Percentiles rank a stretch among this genome's conserved stretches.
Evolutionary conservation across 208 protist genomes (phyloP).

Genomic region (Leptomonas seymouri): DNA sequence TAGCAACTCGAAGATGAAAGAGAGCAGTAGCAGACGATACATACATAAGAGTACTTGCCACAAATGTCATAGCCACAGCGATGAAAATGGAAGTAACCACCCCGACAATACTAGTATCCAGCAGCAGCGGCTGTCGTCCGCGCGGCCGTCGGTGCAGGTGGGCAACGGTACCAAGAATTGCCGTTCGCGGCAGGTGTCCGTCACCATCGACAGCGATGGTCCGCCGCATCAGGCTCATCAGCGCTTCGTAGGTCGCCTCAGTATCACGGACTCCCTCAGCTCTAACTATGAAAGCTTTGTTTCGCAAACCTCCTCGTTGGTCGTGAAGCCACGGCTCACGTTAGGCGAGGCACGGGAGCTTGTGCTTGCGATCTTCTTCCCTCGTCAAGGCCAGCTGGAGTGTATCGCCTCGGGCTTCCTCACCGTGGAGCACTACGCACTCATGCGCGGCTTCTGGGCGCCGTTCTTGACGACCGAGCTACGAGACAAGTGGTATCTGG

Average conservation of each 20-base stretch:
- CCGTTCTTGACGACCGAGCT: slow-evolving; percentile 34
- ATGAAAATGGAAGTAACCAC: neutral
- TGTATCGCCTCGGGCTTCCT: slow-evolving; percentile 42
- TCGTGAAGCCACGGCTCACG: slow-evolving; percentile 21
- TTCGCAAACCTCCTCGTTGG: neutral
- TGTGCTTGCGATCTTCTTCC: slow-evolving; percentile 41
- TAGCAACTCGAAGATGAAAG: neutral
- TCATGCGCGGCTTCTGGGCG: slow-evolving; percentile 32
- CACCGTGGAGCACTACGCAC: slow-evolving; percentile 20
- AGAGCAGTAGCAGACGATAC: neutral
- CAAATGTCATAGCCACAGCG: neutral
- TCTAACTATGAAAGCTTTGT: slow-evolving; percentile 14
- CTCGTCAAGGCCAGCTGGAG: slow-evolving; percentile 42
- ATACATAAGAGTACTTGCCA: neutral
- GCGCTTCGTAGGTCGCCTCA: neutral
- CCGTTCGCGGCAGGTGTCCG: slow-evolving; percentile 5
- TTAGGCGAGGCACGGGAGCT: slow-evolving; percentile 33
- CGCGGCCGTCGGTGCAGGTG: neutral
- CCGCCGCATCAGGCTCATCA: slow-evolving; percentile 9
- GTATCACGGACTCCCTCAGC: slow-evolving; percentile 1
- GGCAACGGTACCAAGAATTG: neutral
- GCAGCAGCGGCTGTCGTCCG: slow-evolving; percentile 1
- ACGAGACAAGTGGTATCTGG: slow-evolving; percentile 50
- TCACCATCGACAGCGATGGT: slow-evolving; percentile 3
- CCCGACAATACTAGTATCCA: neutral